Percentiles rank a stretch among this genome's conserved stretches.
Evolutionary conservation across 2,329 filamentous ascomycete genomes (phyloP).

Genomic region (Aspergillus novoparasiticus): DNA sequence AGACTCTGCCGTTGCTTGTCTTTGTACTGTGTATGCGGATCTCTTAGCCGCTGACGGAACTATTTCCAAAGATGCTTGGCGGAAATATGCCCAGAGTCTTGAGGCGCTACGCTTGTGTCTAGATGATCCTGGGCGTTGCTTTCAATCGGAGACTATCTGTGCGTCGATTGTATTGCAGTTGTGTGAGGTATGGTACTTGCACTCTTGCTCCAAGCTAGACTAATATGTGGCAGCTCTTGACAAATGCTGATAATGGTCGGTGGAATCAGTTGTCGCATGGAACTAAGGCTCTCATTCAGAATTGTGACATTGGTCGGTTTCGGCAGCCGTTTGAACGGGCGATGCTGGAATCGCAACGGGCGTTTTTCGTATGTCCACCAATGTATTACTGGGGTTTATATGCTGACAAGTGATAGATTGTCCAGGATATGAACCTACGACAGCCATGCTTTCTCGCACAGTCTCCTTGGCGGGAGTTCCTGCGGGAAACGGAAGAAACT

Average conservation of each 20-base stretch:
- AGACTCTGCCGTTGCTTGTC: not conserved
- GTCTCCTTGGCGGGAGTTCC: not conserved
- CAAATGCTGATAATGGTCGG: not conserved
- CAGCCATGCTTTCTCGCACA: not conserved
- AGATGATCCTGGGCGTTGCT: not conserved
- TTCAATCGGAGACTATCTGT: not conserved
- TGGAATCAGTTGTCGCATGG: conserved; percentile 1
- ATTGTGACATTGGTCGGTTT: not conserved
- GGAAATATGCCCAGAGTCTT: not conserved
- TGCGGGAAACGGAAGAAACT: not conserved
- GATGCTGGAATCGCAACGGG: not conserved
- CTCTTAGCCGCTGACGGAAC: not conserved
- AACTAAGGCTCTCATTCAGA: not conserved
- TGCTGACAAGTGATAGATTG: not conserved
- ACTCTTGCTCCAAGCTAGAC: no score
- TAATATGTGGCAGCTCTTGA: not conserved
- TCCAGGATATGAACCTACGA: not conserved
- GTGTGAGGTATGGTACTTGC: not conserved
- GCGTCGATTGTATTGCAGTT: not conserved
- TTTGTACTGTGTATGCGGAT: not conserved
- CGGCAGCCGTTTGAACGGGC: not conserved
- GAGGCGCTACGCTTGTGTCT: not conserved
- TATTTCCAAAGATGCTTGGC: not conserved
- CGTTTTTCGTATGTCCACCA: not conserved
- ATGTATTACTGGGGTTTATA: not conserved